Base-by-base conservation (phyloP, 1,139 yeast genomes). In the Zhuliangozyma parablackwelliae region DNA sequence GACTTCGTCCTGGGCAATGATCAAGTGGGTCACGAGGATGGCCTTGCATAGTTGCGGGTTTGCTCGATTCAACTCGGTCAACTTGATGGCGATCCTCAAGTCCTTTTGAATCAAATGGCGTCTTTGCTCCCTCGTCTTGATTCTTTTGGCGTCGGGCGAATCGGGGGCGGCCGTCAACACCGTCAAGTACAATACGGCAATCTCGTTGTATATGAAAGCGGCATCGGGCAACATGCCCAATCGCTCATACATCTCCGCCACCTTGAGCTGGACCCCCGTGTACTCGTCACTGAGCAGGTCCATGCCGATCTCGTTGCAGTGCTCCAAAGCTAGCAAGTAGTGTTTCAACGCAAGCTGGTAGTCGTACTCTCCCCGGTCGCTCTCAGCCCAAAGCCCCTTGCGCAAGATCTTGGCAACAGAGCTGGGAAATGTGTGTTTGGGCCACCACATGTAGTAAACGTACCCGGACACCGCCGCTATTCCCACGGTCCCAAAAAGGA, bases 201-300 rank as follows among this genome's bases (percentile, higher is more conserved):
- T 67, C 51, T 85, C 94, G 42, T 80, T 68, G 56, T 85, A 85
- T 26, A 83, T 57, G 48, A 71, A 69, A 26, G 76, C 67, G 0
- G 95, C 94, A 40, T 82, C 87, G 13, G 75, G 74, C 30, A 57
- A 45, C 78, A 76, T 70, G 26, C 68, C 69, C 45, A 85, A 60
- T 35, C 81, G 64, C 53, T 85, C 94, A 55, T 80, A 86, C 88
- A 88, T 84, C 53, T 89, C 96, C 3, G 85, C 95, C 30, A 87
- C 68, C 53, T 89, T 87, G 54, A 90, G 66, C 52, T 88, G 95
- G 41, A 90, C 75, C 0, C 96, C 96, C 0, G 97, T 89, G 52
- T 61, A 62, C 38, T 62, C 68, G 42, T 62, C 68, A 27, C 50
- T 41, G 26, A 85, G 51, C 12, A 70, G 72, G 43, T 77, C 76